These are phyloP conservation scores for Trichoderma guizhouense DNA, from an alignment of 2,329 filamentous ascomycete genomes.

Conservation along the genomic window DNA sequence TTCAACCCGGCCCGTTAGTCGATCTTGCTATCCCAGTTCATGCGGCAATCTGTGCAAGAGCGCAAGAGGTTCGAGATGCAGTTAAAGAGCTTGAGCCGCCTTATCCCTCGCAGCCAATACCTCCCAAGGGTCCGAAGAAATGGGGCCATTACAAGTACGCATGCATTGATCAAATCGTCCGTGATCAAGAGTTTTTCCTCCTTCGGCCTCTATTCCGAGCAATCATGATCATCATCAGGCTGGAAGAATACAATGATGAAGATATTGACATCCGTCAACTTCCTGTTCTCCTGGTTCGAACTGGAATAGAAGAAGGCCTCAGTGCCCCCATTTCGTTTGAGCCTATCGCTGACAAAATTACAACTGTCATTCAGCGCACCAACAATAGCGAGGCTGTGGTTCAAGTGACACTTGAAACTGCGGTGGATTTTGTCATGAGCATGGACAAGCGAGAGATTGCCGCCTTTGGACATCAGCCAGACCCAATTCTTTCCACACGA, in stretches of 20 bases:
- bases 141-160: background rate
- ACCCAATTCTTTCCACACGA: background rate
- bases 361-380: background rate
- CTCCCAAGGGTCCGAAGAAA: background rate
- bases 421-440: background rate
- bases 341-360: constrained; percentile 3
- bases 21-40: background rate
- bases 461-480: background rate
- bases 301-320: background rate
- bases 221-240: background rate
- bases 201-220: background rate
- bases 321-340: constrained; percentile 15
- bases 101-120: background rate
- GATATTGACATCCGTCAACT: background rate
- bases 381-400: background rate
- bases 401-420: background rate
- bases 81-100: background rate
- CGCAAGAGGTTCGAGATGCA: background rate
- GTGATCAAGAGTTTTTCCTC: background rate
- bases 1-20: background rate
- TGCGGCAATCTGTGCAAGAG: background rate
- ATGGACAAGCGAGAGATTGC: background rate
- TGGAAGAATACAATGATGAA: background rate
- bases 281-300: constrained; percentile 11
- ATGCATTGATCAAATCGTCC: background rate